Percentiles rank a stretch among this genome's conserved stretches.
These are phyloP conservation scores for Phytophthora hibernalis DNA, from an alignment of 352 stramenopile genomes.

Conservation along the genomic window DNA sequence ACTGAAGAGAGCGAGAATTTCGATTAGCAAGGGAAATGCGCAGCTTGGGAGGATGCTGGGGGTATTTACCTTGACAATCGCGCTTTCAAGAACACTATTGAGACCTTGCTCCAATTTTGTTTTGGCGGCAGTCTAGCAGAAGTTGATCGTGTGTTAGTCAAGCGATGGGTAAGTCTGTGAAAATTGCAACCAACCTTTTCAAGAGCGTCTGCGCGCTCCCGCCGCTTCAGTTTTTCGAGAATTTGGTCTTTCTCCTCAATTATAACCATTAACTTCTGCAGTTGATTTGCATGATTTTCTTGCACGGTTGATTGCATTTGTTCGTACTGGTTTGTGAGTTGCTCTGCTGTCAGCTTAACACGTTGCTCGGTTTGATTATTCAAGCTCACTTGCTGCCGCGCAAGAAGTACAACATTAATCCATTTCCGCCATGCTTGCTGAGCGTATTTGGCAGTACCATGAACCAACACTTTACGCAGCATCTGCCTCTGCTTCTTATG, in stretches of 20 bases:
- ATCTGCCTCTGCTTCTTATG: conserved; percentile 16
- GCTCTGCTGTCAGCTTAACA: conserved; percentile 13
- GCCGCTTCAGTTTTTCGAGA: conserved; percentile 23
- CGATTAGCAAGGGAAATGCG: not conserved
- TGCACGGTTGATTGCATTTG: conserved; percentile 13
- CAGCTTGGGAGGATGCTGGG: not conserved
- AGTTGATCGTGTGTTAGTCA: conserved; percentile 1
- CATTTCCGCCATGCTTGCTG: conserved; percentile 24
- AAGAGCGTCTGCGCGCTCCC: conserved; percentile 13
- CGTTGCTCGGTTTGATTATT: conserved; percentile 20
- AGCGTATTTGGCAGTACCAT: conserved; percentile 3
- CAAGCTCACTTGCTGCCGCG: conserved; percentile 7
- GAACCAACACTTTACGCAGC: conserved; percentile 26
- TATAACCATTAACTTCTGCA: conserved; percentile 29
- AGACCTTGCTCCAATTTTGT: conserved; percentile 40
- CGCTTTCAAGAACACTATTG: conserved; percentile 44
- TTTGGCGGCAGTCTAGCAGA: conserved; percentile 18
- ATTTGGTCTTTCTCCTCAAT: conserved; percentile 36
- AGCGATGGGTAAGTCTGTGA: not conserved
- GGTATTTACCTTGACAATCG: conserved; percentile 32
- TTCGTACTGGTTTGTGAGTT: conserved; percentile 21
- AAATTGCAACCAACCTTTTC: conserved; percentile 32
- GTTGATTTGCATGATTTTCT: conserved; percentile 24
- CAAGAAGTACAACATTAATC: conserved; percentile 16
- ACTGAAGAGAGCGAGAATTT: conserved; percentile 35